phyloP scores from a whole-genome alignment of 2,329 filamentous ascomycete genomes.

The Mollisiaceae sp. region DNA sequence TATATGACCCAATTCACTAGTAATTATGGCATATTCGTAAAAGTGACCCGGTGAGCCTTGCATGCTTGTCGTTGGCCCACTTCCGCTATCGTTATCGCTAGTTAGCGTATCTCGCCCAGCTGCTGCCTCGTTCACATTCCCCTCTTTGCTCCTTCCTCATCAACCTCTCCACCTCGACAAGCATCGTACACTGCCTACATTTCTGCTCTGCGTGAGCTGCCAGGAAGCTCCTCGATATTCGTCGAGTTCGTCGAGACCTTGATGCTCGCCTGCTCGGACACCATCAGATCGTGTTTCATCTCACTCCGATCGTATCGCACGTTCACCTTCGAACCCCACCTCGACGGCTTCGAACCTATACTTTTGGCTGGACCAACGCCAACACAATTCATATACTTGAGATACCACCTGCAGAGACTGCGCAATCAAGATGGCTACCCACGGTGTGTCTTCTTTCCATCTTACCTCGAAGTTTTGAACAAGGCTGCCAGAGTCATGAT shows the following conservation, averaged over 20 bases:
- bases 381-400: background rate
- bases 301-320: conserved; percentile 5
- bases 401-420: conserved; percentile 1
- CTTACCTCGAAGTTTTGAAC: conserved; percentile 7
- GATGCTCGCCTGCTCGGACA: background rate
- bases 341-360: conserved; percentile 4
- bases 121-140: background rate
- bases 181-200: conserved; percentile 6
- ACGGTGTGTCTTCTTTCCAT: conserved; percentile 27
- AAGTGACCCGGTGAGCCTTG: no score
- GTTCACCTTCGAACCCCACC: conserved; percentile 14
- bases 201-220: conserved; percentile 16
- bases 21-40: no score
- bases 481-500: conserved; percentile 23
- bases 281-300: conserved; percentile 10
- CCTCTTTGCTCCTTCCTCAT: background rate
- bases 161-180: conserved; percentile 12
- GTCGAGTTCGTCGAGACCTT: conserved; percentile 12
- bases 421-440: conserved; percentile 27
- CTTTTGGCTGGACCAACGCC: background rate
- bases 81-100: no score
- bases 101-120: background rate
- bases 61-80: no score
- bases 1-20: no score
- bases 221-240: conserved; percentile 3